Conservation (phyloP, 225 moss, liverwort and hornwort species). For the Bryoerythrophyllum caledonicum region DNA sequence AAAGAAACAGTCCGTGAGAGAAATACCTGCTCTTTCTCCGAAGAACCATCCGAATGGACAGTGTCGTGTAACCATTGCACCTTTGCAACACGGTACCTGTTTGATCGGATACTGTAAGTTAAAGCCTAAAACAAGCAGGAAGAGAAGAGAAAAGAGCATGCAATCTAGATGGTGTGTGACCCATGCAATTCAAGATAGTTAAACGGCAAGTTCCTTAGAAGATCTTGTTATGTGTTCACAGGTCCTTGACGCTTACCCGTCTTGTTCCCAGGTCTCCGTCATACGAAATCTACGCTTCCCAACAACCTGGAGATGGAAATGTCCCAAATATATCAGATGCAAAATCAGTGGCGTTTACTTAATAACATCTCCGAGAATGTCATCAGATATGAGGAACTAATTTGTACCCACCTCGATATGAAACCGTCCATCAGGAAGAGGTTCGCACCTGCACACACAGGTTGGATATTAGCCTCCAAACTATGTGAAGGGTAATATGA, state of each 20-base stretch:
- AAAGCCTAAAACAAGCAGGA: constrained; percentile 1
- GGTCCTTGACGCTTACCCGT: constrained; percentile 56
- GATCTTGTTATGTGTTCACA: neutral
- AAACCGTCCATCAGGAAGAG: constrained; percentile 79
- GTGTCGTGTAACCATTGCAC: constrained; percentile 85
- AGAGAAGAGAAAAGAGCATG: constrained; percentile 12
- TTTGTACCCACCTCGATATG: constrained; percentile 62
- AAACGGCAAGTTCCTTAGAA: neutral
- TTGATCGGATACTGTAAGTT: neutral
- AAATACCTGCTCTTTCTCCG: constrained; percentile 66
- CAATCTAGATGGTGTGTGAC: neutral
- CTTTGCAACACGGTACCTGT: constrained; percentile 84
- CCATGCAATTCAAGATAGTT: neutral
- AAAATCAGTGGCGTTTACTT: neutral
- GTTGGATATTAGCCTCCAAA: constrained; percentile 1
- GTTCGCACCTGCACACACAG: constrained; percentile 69
- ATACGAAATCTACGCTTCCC: constrained; percentile 84
- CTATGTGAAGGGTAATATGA: neutral
- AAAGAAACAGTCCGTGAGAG: neutral
- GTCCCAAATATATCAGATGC: constrained; percentile 13
- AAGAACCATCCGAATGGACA: constrained; percentile 53
- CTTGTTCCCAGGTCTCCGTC: constrained; percentile 82
- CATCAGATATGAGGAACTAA: neutral
- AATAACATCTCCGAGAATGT: constrained; percentile 3
- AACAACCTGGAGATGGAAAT: constrained; percentile 54